phyloP scores from a whole-genome alignment of 768 basidiomycete genomes.

The Lentinus brumalis region DNA sequence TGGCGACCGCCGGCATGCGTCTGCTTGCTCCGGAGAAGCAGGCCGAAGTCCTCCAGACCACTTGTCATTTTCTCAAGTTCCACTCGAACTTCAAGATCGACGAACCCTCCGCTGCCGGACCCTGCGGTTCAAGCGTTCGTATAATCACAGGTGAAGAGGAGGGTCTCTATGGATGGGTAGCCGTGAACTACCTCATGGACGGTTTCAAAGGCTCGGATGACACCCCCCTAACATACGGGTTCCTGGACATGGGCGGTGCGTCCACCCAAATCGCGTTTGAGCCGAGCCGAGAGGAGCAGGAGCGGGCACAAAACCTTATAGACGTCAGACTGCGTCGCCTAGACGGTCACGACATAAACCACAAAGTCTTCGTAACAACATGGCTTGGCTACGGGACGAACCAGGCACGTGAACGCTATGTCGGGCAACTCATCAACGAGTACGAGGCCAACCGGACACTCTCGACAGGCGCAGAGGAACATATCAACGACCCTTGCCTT shows the following conservation, averaged over 20 bases:
- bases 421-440: conserved; percentile 62
- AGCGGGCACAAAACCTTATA: conserved; percentile 62
- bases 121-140: conserved; percentile 89
- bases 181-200: conserved; percentile 98
- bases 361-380: conserved; percentile 95
- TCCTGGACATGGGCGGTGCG: conserved; percentile 99
- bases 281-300: conserved; percentile 60
- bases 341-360: conserved; percentile 83
- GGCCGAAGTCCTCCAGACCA: conserved; percentile 66
- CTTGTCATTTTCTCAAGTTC: conserved; percentile 73
- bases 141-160: conserved; percentile 99
- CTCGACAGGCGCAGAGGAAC: conserved; percentile 26
- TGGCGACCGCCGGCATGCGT: conserved; percentile 98
- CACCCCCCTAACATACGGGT: conserved; percentile 88
- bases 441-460: conserved; percentile 47
- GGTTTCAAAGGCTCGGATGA: conserved; percentile 68
- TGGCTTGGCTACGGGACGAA: conserved; percentile 99
- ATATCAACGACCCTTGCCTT: conserved; percentile 87
- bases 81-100: conserved; percentile 84
- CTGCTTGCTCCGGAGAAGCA: conserved; percentile 72
- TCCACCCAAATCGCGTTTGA: conserved; percentile 99
- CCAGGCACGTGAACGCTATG: conserved; percentile 92
- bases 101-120: conserved; percentile 61
- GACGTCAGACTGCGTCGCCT: conserved; percentile 82
- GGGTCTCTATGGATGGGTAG: conserved; percentile 98